A percentile compares a stretch with the other conserved stretches of the same genome.
Conservation (phyloP, 2,329 filamentous ascomycete species). For the Sarocladium oryzae region DNA sequence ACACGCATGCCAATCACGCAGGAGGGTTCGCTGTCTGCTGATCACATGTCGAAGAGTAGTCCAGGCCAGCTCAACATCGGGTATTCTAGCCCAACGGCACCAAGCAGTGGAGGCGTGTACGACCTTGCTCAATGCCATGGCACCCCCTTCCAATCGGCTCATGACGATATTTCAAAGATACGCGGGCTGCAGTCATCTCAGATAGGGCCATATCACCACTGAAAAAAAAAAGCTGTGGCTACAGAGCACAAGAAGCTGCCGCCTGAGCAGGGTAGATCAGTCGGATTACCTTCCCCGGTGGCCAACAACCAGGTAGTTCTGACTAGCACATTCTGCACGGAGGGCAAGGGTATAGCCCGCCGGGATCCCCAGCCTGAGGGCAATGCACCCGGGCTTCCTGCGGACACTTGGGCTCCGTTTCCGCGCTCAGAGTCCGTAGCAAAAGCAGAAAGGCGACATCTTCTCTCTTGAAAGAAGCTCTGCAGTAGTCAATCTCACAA, state of each 20-base stretch:
- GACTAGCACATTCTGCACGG: neutral
- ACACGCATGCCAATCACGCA: too few species aligned
- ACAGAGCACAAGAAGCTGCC: neutral
- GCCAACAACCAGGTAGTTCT: slow-evolving; percentile 1
- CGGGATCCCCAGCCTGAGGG: too few species aligned
- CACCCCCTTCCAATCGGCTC: neutral
- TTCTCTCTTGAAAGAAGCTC: too few species aligned
- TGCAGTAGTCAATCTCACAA: too few species aligned
- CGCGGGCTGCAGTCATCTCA: neutral
- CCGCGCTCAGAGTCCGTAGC: neutral
- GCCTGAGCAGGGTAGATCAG: neutral
- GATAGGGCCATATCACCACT: neutral
- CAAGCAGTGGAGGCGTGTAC: too few species aligned
- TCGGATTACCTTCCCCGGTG: neutral
- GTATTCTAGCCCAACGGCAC: too few species aligned
- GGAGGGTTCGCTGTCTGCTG: too few species aligned
- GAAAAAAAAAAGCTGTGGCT: too few species aligned
- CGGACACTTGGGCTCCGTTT: neutral
- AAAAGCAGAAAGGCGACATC: neutral
- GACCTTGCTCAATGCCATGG: too few species aligned
- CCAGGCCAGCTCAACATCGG: too few species aligned
- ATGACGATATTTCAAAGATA: neutral
- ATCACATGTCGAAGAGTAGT: too few species aligned
- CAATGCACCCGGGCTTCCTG: neutral
- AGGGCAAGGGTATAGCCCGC: neutral